A percentile compares a stretch with the other conserved stretches of the same genome.
phyloP scores from a whole-genome alignment of 1,284 basidiomycete species.

The Hypsizygus ulmarius region DNA sequence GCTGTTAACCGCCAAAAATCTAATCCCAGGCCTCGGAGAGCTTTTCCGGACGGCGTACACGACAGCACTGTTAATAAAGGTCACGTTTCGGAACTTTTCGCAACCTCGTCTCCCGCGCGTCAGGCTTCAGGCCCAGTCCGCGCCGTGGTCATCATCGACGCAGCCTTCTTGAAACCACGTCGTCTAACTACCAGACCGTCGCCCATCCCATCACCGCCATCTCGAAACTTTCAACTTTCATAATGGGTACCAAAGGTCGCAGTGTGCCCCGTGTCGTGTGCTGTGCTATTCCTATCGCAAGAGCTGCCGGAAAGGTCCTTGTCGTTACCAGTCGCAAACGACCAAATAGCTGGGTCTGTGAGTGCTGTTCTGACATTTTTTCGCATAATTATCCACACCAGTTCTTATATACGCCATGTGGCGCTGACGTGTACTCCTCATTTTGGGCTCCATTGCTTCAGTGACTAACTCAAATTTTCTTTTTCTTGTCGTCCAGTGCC shows the following conservation, averaged over 20 bases:
- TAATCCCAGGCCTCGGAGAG: background rate
- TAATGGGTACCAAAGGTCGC: conserved; percentile 77
- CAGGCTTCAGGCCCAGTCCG: background rate
- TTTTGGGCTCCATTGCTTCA: conserved; percentile 9
- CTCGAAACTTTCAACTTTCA: conserved; percentile 15
- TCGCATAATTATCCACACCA: conserved; percentile 1
- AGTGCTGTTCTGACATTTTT: conserved; percentile 39
- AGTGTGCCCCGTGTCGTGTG: conserved; percentile 77
- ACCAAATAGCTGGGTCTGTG: conserved; percentile 78
- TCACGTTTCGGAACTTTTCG: conserved; percentile 18
- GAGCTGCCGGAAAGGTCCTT: conserved; percentile 69
- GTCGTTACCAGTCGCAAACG: conserved; percentile 80
- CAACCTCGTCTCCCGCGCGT: conserved; percentile 15
- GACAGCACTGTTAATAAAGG: conserved; percentile 11
- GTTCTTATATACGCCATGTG: background rate
- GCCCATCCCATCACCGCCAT: conserved; percentile 16
- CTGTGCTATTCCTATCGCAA: conserved; percentile 78
- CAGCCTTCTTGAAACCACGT: conserved; percentile 18
- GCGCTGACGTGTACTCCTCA: conserved; percentile 18
- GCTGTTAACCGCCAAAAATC: background rate
- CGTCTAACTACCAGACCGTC: conserved; percentile 19
- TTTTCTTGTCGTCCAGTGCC: conserved; percentile 52
- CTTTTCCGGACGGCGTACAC: background rate
- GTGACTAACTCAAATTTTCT: conserved; percentile 12
- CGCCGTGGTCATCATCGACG: background rate